Base-by-base conservation (phyloP, 2,329 filamentous ascomycete genomes). In the Diaporthe humulicola region DNA sequence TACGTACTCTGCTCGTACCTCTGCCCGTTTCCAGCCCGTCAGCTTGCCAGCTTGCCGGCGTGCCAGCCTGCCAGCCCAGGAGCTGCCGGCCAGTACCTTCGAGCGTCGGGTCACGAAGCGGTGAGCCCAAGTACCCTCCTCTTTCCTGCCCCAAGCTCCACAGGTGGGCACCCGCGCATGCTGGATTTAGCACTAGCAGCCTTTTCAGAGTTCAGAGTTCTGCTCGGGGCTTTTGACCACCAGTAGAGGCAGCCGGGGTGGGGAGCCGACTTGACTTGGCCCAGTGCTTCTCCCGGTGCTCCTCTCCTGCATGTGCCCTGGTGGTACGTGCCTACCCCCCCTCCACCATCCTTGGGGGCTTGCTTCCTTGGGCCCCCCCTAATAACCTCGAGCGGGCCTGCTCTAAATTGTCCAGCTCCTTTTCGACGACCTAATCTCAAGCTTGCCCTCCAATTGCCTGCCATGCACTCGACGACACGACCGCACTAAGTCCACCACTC, bases 341-440 rank as follows among this genome's bases (percentile, higher is more conserved):
- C 14, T 17, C 54, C 30, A 9, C 66, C 67, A 52, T 40, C 57
- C 67, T 61, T 61, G 64, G 28, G 25, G 52, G 58, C 38, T 28
- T 54, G 60, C 57, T 72, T 72, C 70, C 70, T 42, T 54, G 45
- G 45, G 57, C 19, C 56, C 69, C 70, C 60, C 60, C 70, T 74
- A 56, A 73, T 69, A 60, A 58, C 67, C 66, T 71, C 54, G 64
- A 67, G 60, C 73, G 73, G 73, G 73, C 70, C 73, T 73, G 54
- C 70, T 73, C 57, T 73, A 75, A 73, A 75, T 69, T 73, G 70
- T 64, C 70, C 60, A 72, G 73, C 73, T 75, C 73, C 73, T 75
- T 75, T 75, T 74, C 61, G 57, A 72, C 70, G 57, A 64, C 70
- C 70, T 60, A 61, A 61, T 69, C 64, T 69, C 64, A 69, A 69